Evolutionary conservation across 345 rosid genomes (phyloP), one percentile per base, ranked within the genome.

Genomic region (Gossypium longicalyx): DNA sequence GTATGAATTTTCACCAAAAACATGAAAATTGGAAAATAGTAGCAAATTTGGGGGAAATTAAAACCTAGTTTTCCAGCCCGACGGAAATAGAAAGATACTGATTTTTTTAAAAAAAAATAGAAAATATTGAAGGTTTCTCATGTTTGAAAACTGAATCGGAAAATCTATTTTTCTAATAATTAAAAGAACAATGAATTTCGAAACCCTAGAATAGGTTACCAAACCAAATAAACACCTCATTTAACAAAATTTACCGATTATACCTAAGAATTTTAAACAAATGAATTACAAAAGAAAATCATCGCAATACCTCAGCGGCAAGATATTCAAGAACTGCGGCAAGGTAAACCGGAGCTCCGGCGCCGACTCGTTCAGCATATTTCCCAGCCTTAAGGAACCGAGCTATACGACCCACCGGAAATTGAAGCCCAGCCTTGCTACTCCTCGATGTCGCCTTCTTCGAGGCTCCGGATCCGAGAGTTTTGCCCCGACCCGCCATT

Each of bases 401-500:
- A 34, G 41, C 41, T 34, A 34, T 34, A 34, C 41, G 41, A 34
- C 41, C 41, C 41, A 34, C 41, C 41, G 41, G 41, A 34, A 34
- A 34, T 34, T 93, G 95, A 71, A 93, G 88, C 3, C 97, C 98
- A 3, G 97, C 98, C 77, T 93, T 93, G 83, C 97, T 93, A 74
- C 98, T 93, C 75, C 98, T 87, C n/a, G 97, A 93, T 4, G 90
- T 91, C 2, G 98, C 95, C 87, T 93, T 93, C 88, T 91, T 93
- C 23, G 92, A 23, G 17, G 87, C 89, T 1, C 96, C 90, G 0
- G 97, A 93, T 58, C 97, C 97, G 0, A 93, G 88, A 53, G 91
- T 89, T 67, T 93, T 93, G 15, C 98, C 98, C 51, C 97, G 85
- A 58, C 97, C 98, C 12, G 98, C 98, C 97, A 93, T 93, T 44